Percentiles rank a stretch among this genome's conserved stretches.
phyloP scores from a whole-genome alignment of 257 asterid species.

The Catharanthus roseus region DNA sequence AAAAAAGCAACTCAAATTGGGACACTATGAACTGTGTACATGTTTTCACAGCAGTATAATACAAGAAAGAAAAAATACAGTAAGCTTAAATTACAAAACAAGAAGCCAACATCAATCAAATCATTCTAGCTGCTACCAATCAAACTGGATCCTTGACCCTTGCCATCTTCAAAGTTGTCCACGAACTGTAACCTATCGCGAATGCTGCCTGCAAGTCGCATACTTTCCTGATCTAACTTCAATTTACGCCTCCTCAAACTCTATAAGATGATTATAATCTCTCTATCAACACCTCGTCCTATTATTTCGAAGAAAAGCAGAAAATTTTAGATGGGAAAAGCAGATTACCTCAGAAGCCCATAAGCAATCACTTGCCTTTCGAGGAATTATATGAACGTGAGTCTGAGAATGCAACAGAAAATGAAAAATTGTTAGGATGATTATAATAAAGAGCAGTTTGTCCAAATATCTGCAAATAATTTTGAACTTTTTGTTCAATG shows the following conservation, averaged over 20 bases:
- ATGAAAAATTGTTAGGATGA: conserved; percentile 19
- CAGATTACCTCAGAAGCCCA: conserved; percentile 87
- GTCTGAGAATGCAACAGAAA: conserved; percentile 53
- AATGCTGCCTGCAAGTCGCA: conserved; percentile 51
- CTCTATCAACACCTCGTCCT: conserved; percentile 7
- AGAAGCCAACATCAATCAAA: no score
- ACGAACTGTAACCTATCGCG: conserved; percentile 46
- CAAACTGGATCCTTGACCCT: conserved; percentile 47
- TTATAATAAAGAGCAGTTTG: not conserved
- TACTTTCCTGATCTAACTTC: conserved; percentile 65
- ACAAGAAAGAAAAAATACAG: no score
- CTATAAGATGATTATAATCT: conserved; percentile 14
- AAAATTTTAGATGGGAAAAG: not conserved
- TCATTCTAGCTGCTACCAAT: conserved; percentile 21
- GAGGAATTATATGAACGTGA: conserved; percentile 94
- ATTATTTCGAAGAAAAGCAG: not conserved
- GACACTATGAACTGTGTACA: not conserved
- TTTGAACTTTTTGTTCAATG: not conserved
- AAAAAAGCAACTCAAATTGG: no score
- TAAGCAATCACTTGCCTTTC: conserved; percentile 77
- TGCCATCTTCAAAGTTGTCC: conserved; percentile 38
- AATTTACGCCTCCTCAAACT: conserved; percentile 52
- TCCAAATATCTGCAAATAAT: not conserved
- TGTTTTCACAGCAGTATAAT: not conserved
- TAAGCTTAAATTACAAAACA: no score